A percentile compares a stretch with the other conserved stretches of the same genome.
These are phyloP conservation scores for Malbranchea cinnamomea DNA, from an alignment of 2,329 filamentous ascomycete genomes.

Conservation along the genomic window DNA sequence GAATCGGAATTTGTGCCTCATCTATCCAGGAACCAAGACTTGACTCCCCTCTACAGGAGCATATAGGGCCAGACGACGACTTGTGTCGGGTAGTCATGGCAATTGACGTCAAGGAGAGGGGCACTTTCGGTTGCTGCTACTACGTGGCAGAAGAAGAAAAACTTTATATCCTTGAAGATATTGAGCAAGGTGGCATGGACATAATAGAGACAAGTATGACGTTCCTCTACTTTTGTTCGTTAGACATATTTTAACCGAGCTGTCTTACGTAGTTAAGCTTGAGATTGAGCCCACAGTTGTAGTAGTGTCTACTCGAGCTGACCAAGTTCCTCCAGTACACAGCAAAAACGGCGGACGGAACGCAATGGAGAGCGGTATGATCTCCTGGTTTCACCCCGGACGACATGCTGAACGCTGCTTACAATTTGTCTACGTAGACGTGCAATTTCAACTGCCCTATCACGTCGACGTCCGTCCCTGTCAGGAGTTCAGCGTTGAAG, in stretches of 20 bases:
- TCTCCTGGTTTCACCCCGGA: background rate
- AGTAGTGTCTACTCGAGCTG: slow-evolving; percentile 41
- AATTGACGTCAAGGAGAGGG: slow-evolving; percentile 55
- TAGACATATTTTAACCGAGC: no score
- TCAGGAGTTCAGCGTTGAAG: slow-evolving; percentile 55
- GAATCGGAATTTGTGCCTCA: no score
- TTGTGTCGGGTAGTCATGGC: slow-evolving; percentile 64
- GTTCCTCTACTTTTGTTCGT: no score
- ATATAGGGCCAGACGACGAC: no score
- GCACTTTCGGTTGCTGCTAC: slow-evolving; percentile 68
- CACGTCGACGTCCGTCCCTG: slow-evolving; percentile 53
- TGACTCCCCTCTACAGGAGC: no score
- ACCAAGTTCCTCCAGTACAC: slow-evolving; percentile 33
- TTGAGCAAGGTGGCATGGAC: slow-evolving; percentile 52
- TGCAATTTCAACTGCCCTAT: slow-evolving; percentile 41
- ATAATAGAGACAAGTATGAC: slow-evolving; percentile 44
- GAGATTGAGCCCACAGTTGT: slow-evolving; percentile 48
- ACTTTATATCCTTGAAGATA: slow-evolving; percentile 64
- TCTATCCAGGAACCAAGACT: no score
- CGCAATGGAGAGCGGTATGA: slow-evolving; percentile 17
- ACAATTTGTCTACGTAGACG: slow-evolving; percentile 19
- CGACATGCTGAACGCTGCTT: slow-evolving; percentile 6
- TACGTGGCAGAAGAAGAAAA: slow-evolving; percentile 57
- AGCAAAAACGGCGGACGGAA: slow-evolving; percentile 20
- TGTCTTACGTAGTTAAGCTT: slow-evolving; percentile 36